Conservation (phyloP, 345 rosid species). For the Physaria fendleri region DNA sequence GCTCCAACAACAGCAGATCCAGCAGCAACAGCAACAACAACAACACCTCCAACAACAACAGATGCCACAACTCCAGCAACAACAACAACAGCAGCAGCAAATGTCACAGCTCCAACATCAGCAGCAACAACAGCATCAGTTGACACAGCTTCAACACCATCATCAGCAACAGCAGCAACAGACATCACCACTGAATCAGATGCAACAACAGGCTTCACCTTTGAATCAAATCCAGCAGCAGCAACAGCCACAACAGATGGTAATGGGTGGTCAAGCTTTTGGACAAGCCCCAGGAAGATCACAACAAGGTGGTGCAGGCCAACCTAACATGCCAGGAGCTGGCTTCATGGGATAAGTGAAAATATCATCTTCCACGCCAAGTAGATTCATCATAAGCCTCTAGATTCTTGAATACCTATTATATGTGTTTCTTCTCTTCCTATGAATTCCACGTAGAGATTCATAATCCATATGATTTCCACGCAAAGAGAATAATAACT, state of each 20-base stretch:
- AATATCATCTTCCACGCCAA: slow-evolving; percentile 8
- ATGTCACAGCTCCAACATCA: slow-evolving; percentile 36
- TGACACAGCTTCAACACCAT: slow-evolving; percentile 36
- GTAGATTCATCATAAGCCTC: slow-evolving; percentile 13
- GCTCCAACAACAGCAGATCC: slow-evolving; percentile 22
- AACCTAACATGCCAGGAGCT: slow-evolving; percentile 65
- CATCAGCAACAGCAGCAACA: slow-evolving; percentile 37
- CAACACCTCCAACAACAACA: slow-evolving; percentile 40
- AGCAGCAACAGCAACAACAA: slow-evolving; percentile 27
- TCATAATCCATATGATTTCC: no score
- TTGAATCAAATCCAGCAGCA: slow-evolving; percentile 26
- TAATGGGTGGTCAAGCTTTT: slow-evolving; percentile 63
- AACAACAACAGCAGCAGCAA: slow-evolving; percentile 36
- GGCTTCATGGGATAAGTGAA: slow-evolving; percentile 44
- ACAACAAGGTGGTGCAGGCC: slow-evolving; percentile 41
- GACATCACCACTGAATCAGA: slow-evolving; percentile 19
- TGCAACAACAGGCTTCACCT: slow-evolving; percentile 18
- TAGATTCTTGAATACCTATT: no score
- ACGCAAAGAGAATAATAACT: no score
- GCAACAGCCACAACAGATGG: slow-evolving; percentile 63
- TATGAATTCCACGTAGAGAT: no score
- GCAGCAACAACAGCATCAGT: slow-evolving; percentile 26
- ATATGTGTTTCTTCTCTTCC: no score
- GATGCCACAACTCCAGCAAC: slow-evolving; percentile 37
- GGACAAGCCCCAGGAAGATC: slow-evolving; percentile 71